Base-by-base conservation (phyloP, 1,284 basidiomycete species). In the Cryptococcus amylolentus region DNA sequence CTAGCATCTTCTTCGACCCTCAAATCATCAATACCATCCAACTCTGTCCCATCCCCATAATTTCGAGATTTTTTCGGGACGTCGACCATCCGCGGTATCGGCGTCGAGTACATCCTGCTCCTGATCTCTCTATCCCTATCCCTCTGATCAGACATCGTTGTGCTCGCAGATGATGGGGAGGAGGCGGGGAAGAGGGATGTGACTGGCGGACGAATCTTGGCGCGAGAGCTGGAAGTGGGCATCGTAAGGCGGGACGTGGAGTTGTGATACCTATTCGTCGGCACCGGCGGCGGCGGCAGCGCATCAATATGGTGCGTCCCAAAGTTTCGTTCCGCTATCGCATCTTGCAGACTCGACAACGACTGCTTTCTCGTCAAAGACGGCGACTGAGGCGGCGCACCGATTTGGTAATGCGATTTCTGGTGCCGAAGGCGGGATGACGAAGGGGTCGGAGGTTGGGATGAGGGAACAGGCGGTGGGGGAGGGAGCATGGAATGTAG, bases 1-100 rank as follows among this genome's bases (percentile, higher is more conserved):
- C 45, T 45, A 3, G 54, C 49, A 10, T 91, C 88, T 54, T 87
- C 81, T 70, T 94, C 88, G 16, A 88, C 89, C 6, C 87, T 87
- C 43, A 98, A 81, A 75, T 98, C 94, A 39, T 95, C 93, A 61
- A 98, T 85, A 1, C 76, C 86, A 68, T 98, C 94, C 48, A 98
- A 80, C 77, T 97, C 94, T 8, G 89, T 91, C 6, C 94, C 94
- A 72, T 96, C 91, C 3, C 93, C 92, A 72, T 89, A 97, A 16
- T 83, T 81, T 56, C 84, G 81, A 56, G 80, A 28, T 79, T 49
- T 86, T 70, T 88, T 88, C 2, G 90, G 88, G 66, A 85, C 81
- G 55, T 86, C 84, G 51, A 93, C 78, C 13, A 90, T 73, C 71
- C 85, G 88, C 5, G 23, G 12, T 28, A 27, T 46, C 18, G 20